Evolutionary conservation across 805 yeast genomes (phyloP).

Genomic region (Babjeviella inositovora): DNA sequence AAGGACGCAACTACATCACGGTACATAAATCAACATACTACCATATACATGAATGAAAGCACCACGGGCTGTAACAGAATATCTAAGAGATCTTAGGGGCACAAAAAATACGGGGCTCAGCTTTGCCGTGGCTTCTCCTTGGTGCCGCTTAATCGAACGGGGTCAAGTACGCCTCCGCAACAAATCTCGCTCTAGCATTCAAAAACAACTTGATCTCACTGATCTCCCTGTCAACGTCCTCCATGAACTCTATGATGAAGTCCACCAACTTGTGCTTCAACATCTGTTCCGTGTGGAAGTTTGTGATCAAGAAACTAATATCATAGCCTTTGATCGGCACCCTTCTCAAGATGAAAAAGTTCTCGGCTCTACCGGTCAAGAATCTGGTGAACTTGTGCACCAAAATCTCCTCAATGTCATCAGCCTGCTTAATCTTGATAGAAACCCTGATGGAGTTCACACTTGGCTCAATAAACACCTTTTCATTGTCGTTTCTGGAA

Average conservation of each 20-base stretch:
- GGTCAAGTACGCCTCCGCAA: slow-evolving; percentile 88
- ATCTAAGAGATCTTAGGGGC: too few relatives aligned
- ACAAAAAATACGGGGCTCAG: too few relatives aligned
- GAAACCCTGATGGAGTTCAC: slow-evolving; percentile 86
- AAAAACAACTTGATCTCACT: slow-evolving; percentile 95
- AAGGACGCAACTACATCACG: too few relatives aligned
- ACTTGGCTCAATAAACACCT: slow-evolving; percentile 84
- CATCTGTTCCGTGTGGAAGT: slow-evolving; percentile 91
- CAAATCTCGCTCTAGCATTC: slow-evolving; percentile 94
- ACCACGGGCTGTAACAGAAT: too few relatives aligned
- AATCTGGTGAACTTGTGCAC: slow-evolving; percentile 93
- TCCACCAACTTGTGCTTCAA: slow-evolving; percentile 90
- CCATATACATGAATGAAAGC: too few relatives aligned
- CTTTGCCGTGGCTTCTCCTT: too few relatives aligned
- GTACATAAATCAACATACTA: too few relatives aligned
- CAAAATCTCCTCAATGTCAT: slow-evolving; percentile 87
- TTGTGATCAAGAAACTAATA: slow-evolving; percentile 84
- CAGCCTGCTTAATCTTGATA: slow-evolving; percentile 91
- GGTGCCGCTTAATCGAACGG: slow-evolving; percentile 69
- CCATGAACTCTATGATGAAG: slow-evolving; percentile 96
- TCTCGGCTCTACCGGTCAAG: slow-evolving; percentile 89
- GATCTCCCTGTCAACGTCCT: slow-evolving; percentile 96
- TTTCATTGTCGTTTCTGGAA: slow-evolving; percentile 87
- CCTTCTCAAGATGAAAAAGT: slow-evolving; percentile 82
- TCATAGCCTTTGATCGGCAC: slow-evolving; percentile 85